Conservation (phyloP, 768 basidiomycete genomes). For the Dictyophora rubrovolvata region DNA sequence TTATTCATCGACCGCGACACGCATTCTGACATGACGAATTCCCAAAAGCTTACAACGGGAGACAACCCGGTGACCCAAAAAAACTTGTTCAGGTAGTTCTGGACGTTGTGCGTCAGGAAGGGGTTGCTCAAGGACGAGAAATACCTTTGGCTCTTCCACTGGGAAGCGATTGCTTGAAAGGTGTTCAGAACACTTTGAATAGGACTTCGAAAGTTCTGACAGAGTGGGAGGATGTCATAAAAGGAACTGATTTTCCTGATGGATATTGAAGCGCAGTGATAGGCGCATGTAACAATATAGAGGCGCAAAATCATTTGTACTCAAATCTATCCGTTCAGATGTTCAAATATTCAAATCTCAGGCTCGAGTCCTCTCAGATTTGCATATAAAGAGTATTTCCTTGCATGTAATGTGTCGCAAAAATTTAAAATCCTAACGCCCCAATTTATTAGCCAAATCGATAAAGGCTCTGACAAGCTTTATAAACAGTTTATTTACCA, state of each 20-base stretch:
- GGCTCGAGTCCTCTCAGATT: too few species aligned
- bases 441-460: too few species aligned
- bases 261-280: background rate
- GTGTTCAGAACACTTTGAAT: background rate
- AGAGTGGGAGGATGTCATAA: conserved; percentile 7
- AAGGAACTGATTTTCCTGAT: conserved; percentile 2
- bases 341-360: too few species aligned
- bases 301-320: too few species aligned
- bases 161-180: background rate
- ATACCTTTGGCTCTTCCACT: background rate
- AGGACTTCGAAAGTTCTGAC: background rate
- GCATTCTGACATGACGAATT: conserved; percentile 13
- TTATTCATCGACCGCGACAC: too few species aligned
- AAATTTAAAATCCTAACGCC: too few species aligned
- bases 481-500: too few species aligned
- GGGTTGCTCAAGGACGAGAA: conserved; percentile 13
- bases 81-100: conserved; percentile 17
- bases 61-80: conserved; percentile 18
- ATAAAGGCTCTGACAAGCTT: too few species aligned
- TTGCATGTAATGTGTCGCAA: too few species aligned
- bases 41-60: conserved; percentile 14
- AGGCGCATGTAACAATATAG: too few species aligned
- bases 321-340: too few species aligned
- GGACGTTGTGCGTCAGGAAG: conserved; percentile 18
- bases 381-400: too few species aligned